phyloP scores from a whole-genome alignment of 306 rosid species.

The Lathyrus tuberosus region DNA sequence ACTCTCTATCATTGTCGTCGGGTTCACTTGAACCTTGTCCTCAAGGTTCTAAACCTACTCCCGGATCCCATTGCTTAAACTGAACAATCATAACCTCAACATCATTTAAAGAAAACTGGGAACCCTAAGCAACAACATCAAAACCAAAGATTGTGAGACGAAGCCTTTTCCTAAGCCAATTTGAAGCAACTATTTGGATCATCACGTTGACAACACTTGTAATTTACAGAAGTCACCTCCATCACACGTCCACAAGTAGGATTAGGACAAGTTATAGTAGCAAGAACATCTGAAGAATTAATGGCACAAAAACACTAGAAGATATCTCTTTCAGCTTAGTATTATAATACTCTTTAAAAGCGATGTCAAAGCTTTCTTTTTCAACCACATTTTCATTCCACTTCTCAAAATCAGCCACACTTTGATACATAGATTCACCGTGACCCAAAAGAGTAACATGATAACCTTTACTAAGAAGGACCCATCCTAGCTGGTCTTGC shows the following conservation, averaged over 20 bases:
- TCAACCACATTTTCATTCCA: conserved; percentile 35
- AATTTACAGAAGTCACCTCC: conserved; percentile 39
- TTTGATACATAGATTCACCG: conserved; percentile 34
- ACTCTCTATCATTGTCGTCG: no score
- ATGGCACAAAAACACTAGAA: neutral
- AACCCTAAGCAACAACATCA: no score
- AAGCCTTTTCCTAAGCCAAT: no score
- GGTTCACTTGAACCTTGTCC: no score
- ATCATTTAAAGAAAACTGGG: no score
- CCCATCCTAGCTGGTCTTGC: conserved; percentile 43
- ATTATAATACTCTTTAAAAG: conserved; percentile 35
- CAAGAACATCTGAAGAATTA: conserved; percentile 30
- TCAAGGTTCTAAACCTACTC: no score
- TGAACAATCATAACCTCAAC: no score
- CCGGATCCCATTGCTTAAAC: no score
- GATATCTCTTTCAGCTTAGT: conserved; percentile 4
- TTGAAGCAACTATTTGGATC: conserved; percentile 22
- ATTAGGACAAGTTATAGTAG: conserved; percentile 44
- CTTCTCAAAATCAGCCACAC: conserved; percentile 34
- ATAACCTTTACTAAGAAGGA: conserved; percentile 34
- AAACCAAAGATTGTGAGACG: no score
- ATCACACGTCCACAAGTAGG: conserved; percentile 39
- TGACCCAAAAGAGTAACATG: conserved; percentile 36
- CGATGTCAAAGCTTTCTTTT: no score
- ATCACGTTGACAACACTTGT: conserved; percentile 36